phyloP scores from a whole-genome alignment of 1,284 basidiomycete species.

The Cryptococcus sp. region DNA sequence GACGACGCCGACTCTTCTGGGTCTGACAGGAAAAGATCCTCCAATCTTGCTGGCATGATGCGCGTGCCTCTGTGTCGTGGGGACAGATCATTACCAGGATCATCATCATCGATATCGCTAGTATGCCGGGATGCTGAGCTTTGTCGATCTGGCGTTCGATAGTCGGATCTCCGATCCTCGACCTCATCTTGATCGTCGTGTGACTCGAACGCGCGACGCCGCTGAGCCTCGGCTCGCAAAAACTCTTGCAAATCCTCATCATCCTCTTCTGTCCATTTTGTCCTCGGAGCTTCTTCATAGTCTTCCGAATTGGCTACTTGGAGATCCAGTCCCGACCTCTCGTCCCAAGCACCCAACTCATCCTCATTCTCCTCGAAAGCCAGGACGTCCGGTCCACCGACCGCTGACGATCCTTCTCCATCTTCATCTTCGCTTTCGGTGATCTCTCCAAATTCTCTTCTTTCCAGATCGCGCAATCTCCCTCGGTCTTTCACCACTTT shows the following conservation, averaged over 20 bases:
- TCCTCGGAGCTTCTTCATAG: neutral
- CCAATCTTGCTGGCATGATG: slow-evolving; percentile 12
- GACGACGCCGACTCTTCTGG: slow-evolving; percentile 7
- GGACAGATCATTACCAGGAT: neutral
- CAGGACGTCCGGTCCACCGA: slow-evolving; percentile 2
- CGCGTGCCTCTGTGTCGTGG: slow-evolving; percentile 12
- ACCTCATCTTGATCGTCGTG: slow-evolving; percentile 13
- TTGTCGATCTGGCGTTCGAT: no score
- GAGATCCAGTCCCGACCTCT: slow-evolving; percentile 31
- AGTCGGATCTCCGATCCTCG: slow-evolving; percentile 4
- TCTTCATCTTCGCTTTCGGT: slow-evolving; percentile 14
- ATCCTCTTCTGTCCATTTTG: slow-evolving; percentile 28
- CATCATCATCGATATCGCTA: slow-evolving; percentile 3
- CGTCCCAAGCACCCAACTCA: slow-evolving; percentile 42
- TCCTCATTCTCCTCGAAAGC: slow-evolving; percentile 37
- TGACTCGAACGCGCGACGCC: neutral
- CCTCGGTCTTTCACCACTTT: slow-evolving; percentile 38
- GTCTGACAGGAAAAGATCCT: slow-evolving; percentile 15
- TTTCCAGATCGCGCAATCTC: slow-evolving; percentile 16
- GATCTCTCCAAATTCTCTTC: slow-evolving; percentile 23
- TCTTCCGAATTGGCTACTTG: slow-evolving; percentile 19
- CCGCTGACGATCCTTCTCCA: slow-evolving; percentile 2
- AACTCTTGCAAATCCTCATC: slow-evolving; percentile 32
- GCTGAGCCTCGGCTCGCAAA: slow-evolving; percentile 19
- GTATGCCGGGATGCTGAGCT: slow-evolving; percentile 1